A percentile compares a stretch with the other conserved stretches of the same genome.
Conservation (phyloP, 2,329 filamentous ascomycete genomes). For the Teratosphaeria destructans region DNA sequence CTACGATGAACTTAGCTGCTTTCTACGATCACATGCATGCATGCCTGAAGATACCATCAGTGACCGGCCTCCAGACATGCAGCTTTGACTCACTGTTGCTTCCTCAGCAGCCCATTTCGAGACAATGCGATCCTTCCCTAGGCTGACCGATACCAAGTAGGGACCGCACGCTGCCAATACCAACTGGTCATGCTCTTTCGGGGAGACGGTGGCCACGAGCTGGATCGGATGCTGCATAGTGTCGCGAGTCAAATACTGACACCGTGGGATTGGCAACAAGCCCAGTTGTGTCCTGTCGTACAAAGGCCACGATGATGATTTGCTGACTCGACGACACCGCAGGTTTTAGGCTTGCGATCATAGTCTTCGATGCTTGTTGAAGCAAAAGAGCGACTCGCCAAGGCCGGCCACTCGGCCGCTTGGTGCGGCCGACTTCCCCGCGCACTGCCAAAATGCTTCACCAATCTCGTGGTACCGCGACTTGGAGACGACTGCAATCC, state of each 20-base stretch:
- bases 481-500: not conserved
- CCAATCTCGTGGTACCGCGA: not conserved
- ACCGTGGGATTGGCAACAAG: not conserved
- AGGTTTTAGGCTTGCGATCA: not conserved
- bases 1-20: conserved; percentile 1
- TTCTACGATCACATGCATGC: not conserved
- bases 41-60: conserved; percentile 1
- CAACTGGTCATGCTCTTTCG: not conserved
- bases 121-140: conserved; percentile 47
- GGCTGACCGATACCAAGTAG: conserved; percentile 57
- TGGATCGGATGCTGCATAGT: conserved; percentile 3
- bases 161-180: conserved; percentile 67
- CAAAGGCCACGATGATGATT: not conserved
- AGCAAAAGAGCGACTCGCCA: not conserved
- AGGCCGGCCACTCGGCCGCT: not conserved
- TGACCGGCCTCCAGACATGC: not conserved
- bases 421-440: not conserved
- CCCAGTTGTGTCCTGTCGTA: not conserved
- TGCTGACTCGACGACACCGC: not conserved
- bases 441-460: not conserved
- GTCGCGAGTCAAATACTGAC: not conserved
- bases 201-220: not conserved
- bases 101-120: conserved; percentile 47
- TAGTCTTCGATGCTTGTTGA: not conserved
- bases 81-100: conserved; percentile 11